phyloP scores from a whole-genome alignment of 371 early-diverging fungal species.

The Neoconidiobolus thromboides region DNA sequence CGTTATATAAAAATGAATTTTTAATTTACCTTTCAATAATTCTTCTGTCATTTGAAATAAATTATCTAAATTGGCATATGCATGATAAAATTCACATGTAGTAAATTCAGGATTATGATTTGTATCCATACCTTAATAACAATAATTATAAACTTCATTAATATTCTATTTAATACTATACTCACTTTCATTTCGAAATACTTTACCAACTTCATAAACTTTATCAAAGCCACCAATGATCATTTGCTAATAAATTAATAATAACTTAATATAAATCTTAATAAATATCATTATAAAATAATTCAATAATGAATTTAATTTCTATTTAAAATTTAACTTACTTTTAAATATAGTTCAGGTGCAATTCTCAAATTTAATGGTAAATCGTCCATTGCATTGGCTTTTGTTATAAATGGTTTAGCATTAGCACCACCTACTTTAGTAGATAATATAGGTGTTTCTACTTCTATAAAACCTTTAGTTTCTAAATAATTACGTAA shows the following conservation, averaged over 20 bases:
- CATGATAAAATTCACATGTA: conserved; percentile 92
- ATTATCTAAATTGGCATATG: conserved; percentile 72
- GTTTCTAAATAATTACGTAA: conserved; percentile 61
- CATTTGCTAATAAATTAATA: conserved; percentile 26
- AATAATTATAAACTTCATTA: too few species aligned
- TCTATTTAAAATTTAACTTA: conserved; percentile 7
- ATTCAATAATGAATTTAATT: background rate
- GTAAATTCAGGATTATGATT: conserved; percentile 99
- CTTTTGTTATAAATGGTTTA: conserved; percentile 81
- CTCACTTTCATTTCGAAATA: conserved; percentile 80
- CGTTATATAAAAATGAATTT: too few species aligned
- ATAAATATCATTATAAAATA: too few species aligned
- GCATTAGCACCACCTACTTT: conserved; percentile 93
- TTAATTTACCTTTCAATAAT: conserved; percentile 24
- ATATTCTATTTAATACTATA: too few species aligned
- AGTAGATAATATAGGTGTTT: conserved; percentile 82
- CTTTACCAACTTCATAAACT: conserved; percentile 93
- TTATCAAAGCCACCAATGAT: conserved; percentile 88
- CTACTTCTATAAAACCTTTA: conserved; percentile 77
- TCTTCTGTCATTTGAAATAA: conserved; percentile 73
- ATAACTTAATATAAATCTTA: too few species aligned
- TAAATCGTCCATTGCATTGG: conserved; percentile 55
- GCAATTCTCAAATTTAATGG: conserved; percentile 53
- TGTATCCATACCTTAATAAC: conserved; percentile 60
- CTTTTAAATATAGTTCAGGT: conserved; percentile 90